Percentiles rank a stretch among this genome's conserved stretches.
Evolutionary conservation across 1,139 yeast species (phyloP).

Genomic region (Pichia terricola): DNA sequence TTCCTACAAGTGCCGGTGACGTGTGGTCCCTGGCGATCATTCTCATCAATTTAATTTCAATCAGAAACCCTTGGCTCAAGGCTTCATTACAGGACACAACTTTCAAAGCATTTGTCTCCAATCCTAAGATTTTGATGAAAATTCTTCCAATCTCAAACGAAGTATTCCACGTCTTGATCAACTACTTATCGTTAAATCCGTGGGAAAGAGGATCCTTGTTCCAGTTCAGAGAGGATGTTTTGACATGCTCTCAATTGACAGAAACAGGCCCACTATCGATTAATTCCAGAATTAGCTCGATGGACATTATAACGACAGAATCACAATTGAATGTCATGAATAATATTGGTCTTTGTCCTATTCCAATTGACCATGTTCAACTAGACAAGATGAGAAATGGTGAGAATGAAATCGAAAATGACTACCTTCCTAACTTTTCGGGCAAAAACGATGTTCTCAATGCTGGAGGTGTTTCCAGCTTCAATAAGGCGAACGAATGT

Average conservation of each 20-base stretch:
- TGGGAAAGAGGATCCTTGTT: slow-evolving; percentile 47
- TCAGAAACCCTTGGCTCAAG: slow-evolving; percentile 86
- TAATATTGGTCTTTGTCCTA: slow-evolving; percentile 16
- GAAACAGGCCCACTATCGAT: slow-evolving; percentile 30
- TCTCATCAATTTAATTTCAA: slow-evolving; percentile 68
- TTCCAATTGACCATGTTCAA: slow-evolving; percentile 27
- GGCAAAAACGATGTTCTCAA: slow-evolving; percentile 9
- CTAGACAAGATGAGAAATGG: slow-evolving; percentile 21
- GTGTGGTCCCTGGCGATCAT: slow-evolving; percentile 85
- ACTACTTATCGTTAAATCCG: slow-evolving; percentile 54
- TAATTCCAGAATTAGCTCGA: slow-evolving; percentile 19
- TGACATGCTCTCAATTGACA: slow-evolving; percentile 31
- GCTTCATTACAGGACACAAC: slow-evolving; percentile 60
- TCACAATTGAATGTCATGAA: slow-evolving; percentile 14
- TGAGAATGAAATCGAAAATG: slow-evolving; percentile 21
- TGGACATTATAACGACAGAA: slow-evolving; percentile 21
- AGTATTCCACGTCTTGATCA: slow-evolving; percentile 43
- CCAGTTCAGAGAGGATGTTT: slow-evolving; percentile 35
- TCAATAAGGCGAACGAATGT: slow-evolving; percentile 13
- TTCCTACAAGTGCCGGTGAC: slow-evolving; percentile 74
- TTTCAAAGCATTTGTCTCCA: slow-evolving; percentile 40
- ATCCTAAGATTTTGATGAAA: slow-evolving; percentile 44
- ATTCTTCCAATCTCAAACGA: slow-evolving; percentile 62
- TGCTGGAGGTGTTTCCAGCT: slow-evolving; percentile 1
- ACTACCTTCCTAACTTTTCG: slow-evolving; percentile 15